Conservation (phyloP, 495 filamentous ascomycete genomes). For the Bryoglossum gracile region DNA sequence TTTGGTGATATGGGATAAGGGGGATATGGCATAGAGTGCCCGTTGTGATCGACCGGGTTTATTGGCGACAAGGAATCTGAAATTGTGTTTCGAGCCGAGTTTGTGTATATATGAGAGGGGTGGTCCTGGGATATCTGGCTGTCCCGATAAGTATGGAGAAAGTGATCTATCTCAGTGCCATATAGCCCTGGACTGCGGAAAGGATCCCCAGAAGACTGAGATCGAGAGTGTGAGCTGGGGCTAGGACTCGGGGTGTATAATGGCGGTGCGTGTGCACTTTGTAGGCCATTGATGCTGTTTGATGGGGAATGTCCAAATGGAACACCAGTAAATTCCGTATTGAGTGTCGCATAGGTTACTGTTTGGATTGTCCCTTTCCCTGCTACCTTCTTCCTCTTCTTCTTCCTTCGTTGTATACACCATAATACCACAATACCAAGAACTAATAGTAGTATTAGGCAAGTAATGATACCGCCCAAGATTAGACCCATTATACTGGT, state of each 20-base stretch:
- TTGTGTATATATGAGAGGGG: no score
- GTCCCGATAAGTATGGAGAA: conserved; percentile 6
- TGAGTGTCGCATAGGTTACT: conserved; percentile 13
- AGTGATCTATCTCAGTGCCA: conserved; percentile 4
- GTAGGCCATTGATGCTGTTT: no score
- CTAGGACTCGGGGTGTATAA: no score
- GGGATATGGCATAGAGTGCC: no score
- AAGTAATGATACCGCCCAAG: conserved; percentile 6
- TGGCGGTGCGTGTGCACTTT: no score
- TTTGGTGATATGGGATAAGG: conserved; percentile 6
- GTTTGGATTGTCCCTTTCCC: not conserved
- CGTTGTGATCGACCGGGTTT: not conserved
- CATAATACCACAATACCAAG: no score
- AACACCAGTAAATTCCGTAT: conserved; percentile 10
- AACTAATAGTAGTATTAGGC: conserved; percentile 1
- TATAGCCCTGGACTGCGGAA: no score
- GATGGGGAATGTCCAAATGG: conserved; percentile 4
- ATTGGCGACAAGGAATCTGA: conserved; percentile 7
- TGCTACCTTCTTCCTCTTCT: not conserved
- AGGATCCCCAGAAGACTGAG: no score
- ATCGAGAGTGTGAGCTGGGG: no score
- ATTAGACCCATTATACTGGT: conserved; percentile 8
- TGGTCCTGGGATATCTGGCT: no score
- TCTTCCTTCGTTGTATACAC: conserved; percentile 7
- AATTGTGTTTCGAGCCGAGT: not conserved